Conservation (phyloP, 345 rosid species). For the Ricinus communis region DNA sequence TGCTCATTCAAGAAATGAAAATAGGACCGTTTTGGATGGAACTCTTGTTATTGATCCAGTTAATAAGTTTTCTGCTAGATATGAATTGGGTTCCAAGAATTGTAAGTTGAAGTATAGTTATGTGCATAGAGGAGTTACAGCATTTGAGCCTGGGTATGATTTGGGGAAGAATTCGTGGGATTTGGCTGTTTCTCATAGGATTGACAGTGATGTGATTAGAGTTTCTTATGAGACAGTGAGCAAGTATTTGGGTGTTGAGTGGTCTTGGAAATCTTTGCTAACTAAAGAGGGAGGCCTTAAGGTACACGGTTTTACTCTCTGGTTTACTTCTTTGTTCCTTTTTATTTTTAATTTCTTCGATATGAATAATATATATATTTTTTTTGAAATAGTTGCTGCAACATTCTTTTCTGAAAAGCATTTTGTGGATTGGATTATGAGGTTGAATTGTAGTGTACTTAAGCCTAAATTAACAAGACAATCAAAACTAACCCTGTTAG, state of each 20-base stretch:
- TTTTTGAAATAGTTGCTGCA: too few relatives aligned
- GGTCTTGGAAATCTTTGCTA: slow-evolving; percentile 27
- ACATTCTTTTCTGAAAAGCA: too few relatives aligned
- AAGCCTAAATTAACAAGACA: too few relatives aligned
- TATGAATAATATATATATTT: too few relatives aligned
- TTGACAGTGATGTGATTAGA: slow-evolving; percentile 32
- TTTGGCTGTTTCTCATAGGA: slow-evolving; percentile 32
- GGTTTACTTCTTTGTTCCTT: neutral
- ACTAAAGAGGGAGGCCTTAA: slow-evolving; percentile 29
- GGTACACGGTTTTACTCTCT: slow-evolving; percentile 16
- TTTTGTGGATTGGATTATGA: too few relatives aligned
- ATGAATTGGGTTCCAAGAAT: slow-evolving; percentile 24
- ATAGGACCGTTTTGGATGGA: slow-evolving; percentile 35
- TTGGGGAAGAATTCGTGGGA: slow-evolving; percentile 40
- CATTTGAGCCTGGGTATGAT: slow-evolving; percentile 38
- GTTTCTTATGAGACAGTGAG: slow-evolving; percentile 29
- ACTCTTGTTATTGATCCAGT: slow-evolving; percentile 23
- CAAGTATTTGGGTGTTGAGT: slow-evolving; percentile 31
- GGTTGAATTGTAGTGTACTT: too few relatives aligned
- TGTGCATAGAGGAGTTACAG: slow-evolving; percentile 23
- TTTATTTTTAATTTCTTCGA: too few relatives aligned
- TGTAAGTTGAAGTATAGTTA: slow-evolving; percentile 36
- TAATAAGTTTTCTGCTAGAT: slow-evolving; percentile 34
- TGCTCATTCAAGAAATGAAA: slow-evolving; percentile 21
- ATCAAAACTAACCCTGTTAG: too few relatives aligned